phyloP scores from a whole-genome alignment of 805 yeast genomes.

The Saturnispora quitensis region DNA sequence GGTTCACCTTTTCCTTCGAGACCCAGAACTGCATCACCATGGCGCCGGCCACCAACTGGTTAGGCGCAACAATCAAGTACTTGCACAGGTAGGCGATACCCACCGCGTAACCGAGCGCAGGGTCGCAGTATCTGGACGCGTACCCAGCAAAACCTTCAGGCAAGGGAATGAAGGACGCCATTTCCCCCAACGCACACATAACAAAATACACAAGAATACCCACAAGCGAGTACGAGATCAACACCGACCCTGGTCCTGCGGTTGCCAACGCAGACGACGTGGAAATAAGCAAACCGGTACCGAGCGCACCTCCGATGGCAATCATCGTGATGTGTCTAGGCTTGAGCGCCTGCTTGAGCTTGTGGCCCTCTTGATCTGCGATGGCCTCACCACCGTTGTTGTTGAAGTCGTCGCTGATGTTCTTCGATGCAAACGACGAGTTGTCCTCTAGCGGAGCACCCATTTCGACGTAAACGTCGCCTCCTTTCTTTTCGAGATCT shows the following conservation, averaged over 20 bases:
- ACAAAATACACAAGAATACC: conserved; percentile 66
- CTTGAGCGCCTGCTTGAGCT: conserved; percentile 36
- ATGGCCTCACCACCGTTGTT: conserved; percentile 21
- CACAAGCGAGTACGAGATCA: conserved; percentile 57
- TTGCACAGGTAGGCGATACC: conserved; percentile 45
- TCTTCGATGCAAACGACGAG: background rate
- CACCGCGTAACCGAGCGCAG: conserved; percentile 48
- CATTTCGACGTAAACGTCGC: background rate
- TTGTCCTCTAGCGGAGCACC: background rate
- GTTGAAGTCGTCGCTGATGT: background rate
- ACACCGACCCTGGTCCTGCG: conserved; percentile 62
- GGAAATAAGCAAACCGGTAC: conserved; percentile 73
- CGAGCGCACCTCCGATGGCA: conserved; percentile 77
- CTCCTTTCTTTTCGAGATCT: background rate
- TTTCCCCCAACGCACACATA: conserved; percentile 48
- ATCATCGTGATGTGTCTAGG: conserved; percentile 49
- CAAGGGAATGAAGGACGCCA: conserved; percentile 46
- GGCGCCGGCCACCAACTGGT: conserved; percentile 49
- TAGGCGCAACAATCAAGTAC: conserved; percentile 45
- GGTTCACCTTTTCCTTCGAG: conserved; percentile 35
- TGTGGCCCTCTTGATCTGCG: conserved; percentile 34
- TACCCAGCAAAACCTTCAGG: conserved; percentile 50
- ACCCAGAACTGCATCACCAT: conserved; percentile 49
- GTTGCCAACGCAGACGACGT: conserved; percentile 60
- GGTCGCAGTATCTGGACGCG: conserved; percentile 43